Evolutionary conservation across 805 yeast genomes (phyloP).

Genomic region (Metschnikowia picachoensis): DNA sequence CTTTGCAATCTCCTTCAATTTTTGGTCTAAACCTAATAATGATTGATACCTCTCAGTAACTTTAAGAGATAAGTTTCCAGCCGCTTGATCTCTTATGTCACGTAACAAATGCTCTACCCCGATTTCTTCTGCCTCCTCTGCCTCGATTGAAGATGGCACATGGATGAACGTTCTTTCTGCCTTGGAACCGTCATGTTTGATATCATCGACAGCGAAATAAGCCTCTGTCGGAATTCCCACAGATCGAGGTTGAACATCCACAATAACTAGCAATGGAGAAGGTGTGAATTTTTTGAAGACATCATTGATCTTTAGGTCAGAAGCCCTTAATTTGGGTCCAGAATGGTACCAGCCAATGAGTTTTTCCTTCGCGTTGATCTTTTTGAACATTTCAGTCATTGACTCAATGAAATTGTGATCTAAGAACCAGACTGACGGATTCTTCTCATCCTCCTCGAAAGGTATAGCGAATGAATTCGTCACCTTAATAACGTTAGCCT

Average conservation of each 20-base stretch:
- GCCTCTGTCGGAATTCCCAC: slow-evolving; percentile 97
- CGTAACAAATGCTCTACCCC: slow-evolving; percentile 96
- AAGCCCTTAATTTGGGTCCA: slow-evolving; percentile 86
- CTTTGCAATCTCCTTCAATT: slow-evolving; percentile 69
- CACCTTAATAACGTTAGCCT: slow-evolving; percentile 57
- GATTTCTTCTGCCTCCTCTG: slow-evolving; percentile 98
- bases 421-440: slow-evolving; percentile 90
- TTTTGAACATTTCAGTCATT: slow-evolving; percentile 97
- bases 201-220: slow-evolving; percentile 88
- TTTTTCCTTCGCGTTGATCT: slow-evolving; percentile 94
- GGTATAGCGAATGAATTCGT: slow-evolving; percentile 96
- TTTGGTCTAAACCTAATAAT: slow-evolving; percentile 76
- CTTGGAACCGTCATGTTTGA: slow-evolving; percentile 91
- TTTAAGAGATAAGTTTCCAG: slow-evolving; percentile 83
- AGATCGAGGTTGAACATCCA: slow-evolving; percentile 79
- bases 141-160: slow-evolving; percentile 87
- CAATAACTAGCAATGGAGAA: slow-evolving; percentile 81
- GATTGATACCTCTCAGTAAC: slow-evolving; percentile 89
- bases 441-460: slow-evolving; percentile 92
- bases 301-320: slow-evolving; percentile 90
- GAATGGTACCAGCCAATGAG: slow-evolving; percentile 99
- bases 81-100: slow-evolving; percentile 94
- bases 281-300: slow-evolving; percentile 75
- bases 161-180: slow-evolving; percentile 92
- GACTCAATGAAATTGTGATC: slow-evolving; percentile 95